Conservation (phyloP, 805 yeast species). For the Candida sphagnicola region DNA sequence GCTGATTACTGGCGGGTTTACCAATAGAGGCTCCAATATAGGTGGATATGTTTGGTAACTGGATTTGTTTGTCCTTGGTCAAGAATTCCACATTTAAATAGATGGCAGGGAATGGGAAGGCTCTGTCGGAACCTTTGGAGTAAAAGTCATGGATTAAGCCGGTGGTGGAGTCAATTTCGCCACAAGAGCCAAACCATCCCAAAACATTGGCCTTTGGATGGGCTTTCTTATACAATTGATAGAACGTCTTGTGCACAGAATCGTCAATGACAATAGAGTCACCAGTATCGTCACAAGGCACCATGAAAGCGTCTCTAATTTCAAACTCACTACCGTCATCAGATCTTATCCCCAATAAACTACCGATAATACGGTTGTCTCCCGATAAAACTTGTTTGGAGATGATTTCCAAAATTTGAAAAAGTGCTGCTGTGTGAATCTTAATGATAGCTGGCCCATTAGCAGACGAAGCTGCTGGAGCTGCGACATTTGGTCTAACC, state of each 20-base stretch:
- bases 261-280: constrained; percentile 77
- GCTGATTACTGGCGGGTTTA: constrained; percentile 13
- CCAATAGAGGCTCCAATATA: constrained; percentile 78
- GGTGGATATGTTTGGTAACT: constrained; percentile 57
- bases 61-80: constrained; percentile 41
- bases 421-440: constrained; percentile 66
- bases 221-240: constrained; percentile 67
- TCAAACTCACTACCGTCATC: constrained; percentile 79
- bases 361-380: constrained; percentile 68
- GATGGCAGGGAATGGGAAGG: constrained; percentile 72
- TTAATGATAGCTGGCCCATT: constrained; percentile 50
- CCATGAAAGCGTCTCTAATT: constrained; percentile 71
- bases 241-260: constrained; percentile 67
- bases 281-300: constrained; percentile 70
- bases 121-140: constrained; percentile 63
- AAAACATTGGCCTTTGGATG: constrained; percentile 74
- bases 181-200: constrained; percentile 78
- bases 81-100: constrained; percentile 69
- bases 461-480: constrained; percentile 42
- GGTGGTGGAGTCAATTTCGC: constrained; percentile 62
- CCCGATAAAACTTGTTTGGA: constrained; percentile 42
- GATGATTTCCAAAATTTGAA: constrained; percentile 73
- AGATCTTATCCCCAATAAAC: constrained; percentile 74
- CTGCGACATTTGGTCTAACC: constrained; percentile 47
- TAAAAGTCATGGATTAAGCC: constrained; percentile 80